These are phyloP conservation scores for Microascus cirrosus DNA, from an alignment of 2,329 filamentous ascomycete species.

Conservation along the genomic window DNA sequence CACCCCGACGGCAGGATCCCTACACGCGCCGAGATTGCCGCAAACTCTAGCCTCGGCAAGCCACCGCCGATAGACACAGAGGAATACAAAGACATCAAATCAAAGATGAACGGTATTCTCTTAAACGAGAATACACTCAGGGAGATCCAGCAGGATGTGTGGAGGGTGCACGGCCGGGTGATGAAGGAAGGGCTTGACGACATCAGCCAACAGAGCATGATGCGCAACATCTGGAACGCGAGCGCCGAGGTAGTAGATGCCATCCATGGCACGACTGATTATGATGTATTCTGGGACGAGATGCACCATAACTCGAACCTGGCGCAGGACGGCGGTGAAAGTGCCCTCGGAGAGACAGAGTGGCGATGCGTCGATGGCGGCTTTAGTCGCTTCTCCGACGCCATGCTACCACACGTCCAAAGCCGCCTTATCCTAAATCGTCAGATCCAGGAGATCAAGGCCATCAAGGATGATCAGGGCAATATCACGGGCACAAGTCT, in stretches of 20 bases:
- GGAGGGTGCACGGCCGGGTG: conserved; percentile 25
- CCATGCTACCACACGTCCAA: conserved; percentile 50
- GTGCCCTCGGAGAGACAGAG: conserved; percentile 8
- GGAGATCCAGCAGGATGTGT: conserved; percentile 25
- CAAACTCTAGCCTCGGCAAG: conserved; percentile 26
- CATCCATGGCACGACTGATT: conserved; percentile 5
- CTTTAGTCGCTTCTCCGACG: conserved; percentile 43
- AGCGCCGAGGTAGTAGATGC: conserved; percentile 38
- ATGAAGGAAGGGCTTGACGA: conserved; percentile 41
- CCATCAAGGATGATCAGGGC: too few species aligned
- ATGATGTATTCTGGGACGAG: conserved; percentile 10
- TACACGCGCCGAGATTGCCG: conserved; percentile 32
- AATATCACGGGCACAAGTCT: conserved; percentile 18
- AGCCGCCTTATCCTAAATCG: conserved; percentile 44
- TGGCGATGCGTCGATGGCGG: conserved; percentile 38
- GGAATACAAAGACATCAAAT: conserved; percentile 22
- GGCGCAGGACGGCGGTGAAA: too few species aligned
- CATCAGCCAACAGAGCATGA: conserved; percentile 53
- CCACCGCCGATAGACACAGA: conserved; percentile 4
- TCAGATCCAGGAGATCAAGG: conserved; percentile 30
- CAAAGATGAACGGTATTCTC: conserved; percentile 16
- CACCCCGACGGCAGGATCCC: conserved; percentile 40
- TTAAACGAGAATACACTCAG: conserved; percentile 16
- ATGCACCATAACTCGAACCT: conserved; percentile 11
- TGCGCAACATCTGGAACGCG: conserved; percentile 39